A percentile compares a stretch with the other conserved stretches of the same genome.
phyloP scores from a whole-genome alignment of 306 rosid species.

The Argentina anserina region DNA sequence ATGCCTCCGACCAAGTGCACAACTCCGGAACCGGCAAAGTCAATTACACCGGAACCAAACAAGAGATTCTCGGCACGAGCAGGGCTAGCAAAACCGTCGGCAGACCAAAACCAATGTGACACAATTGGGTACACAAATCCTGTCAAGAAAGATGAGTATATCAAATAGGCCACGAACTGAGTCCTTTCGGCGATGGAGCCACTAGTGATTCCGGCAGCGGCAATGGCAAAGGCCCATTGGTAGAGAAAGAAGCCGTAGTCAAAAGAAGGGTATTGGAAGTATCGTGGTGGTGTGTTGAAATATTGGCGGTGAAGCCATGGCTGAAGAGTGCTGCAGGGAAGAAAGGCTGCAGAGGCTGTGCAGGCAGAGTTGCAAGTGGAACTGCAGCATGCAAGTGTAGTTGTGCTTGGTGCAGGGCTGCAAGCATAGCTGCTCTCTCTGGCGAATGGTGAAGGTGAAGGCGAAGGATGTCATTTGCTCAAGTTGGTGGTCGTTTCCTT shows the following conservation, averaged over 20 bases:
- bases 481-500: too few relatives aligned
- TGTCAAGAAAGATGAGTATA: conserved; percentile 46
- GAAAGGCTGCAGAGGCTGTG: too few relatives aligned
- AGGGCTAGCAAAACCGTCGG: conserved; percentile 56
- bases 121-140: conserved; percentile 55
- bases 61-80: conserved; percentile 25
- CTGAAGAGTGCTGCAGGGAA: too few relatives aligned
- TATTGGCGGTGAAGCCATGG: too few relatives aligned
- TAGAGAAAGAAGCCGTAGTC: conserved; percentile 70
- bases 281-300: too few relatives aligned
- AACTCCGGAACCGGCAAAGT: conserved; percentile 63
- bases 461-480: too few relatives aligned
- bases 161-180: conserved; percentile 76
- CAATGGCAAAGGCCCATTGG: conserved; percentile 96
- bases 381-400: too few relatives aligned
- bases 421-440: too few relatives aligned
- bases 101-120: conserved; percentile 67
- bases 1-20: conserved; percentile 62
- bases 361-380: too few relatives aligned
- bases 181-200: conserved; percentile 91
- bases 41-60: conserved; percentile 58
- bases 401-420: too few relatives aligned
- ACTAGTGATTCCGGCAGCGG: conserved; percentile 90
- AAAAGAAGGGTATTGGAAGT: too few relatives aligned
- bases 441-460: too few relatives aligned